Evolutionary conservation across 805 yeast genomes (phyloP).

Genomic region (Metschnikowia cubensis): DNA sequence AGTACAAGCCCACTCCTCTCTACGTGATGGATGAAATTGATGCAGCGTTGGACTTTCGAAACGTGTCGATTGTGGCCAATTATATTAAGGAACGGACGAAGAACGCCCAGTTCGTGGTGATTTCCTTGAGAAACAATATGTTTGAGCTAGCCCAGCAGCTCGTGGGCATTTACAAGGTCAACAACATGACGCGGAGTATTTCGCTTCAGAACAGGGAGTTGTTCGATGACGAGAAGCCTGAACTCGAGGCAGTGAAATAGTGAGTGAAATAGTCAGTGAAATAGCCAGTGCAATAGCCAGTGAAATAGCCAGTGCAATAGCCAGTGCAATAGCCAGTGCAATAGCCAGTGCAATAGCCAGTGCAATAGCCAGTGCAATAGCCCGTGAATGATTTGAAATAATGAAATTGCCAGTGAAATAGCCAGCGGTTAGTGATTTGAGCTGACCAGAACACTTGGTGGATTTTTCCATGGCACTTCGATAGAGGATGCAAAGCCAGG

Average conservation of each 20-base stretch:
- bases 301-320: too few relatives aligned
- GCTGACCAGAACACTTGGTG: neutral
- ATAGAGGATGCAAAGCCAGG: slow-evolving; percentile 57
- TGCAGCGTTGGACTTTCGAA: slow-evolving; percentile 96
- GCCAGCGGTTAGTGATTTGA: neutral
- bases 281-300: too few relatives aligned
- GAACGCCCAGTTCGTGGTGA: slow-evolving; percentile 94
- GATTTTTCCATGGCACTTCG: slow-evolving; percentile 30
- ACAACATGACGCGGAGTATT: slow-evolving; percentile 85
- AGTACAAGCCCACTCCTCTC: slow-evolving; percentile 93
- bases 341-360: too few relatives aligned
- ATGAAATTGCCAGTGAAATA: too few relatives aligned
- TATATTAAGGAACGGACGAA: slow-evolving; percentile 93
- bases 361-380: too few relatives aligned
- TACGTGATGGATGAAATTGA: slow-evolving; percentile 99
- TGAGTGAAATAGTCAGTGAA: neutral
- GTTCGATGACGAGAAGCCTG: slow-evolving; percentile 12
- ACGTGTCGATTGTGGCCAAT: slow-evolving; percentile 95
- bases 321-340: too few relatives aligned
- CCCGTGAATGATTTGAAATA: too few relatives aligned
- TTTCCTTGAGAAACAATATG: slow-evolving; percentile 94
- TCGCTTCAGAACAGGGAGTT: slow-evolving; percentile 66
- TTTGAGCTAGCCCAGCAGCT: slow-evolving; percentile 92
- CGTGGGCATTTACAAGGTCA: slow-evolving; percentile 92
- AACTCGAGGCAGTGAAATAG: slow-evolving; percentile 1